Evolutionary conservation across 805 yeast species (phyloP), one percentile per base, ranked within the genome.

Genomic region (Torulaspora indica): DNA sequence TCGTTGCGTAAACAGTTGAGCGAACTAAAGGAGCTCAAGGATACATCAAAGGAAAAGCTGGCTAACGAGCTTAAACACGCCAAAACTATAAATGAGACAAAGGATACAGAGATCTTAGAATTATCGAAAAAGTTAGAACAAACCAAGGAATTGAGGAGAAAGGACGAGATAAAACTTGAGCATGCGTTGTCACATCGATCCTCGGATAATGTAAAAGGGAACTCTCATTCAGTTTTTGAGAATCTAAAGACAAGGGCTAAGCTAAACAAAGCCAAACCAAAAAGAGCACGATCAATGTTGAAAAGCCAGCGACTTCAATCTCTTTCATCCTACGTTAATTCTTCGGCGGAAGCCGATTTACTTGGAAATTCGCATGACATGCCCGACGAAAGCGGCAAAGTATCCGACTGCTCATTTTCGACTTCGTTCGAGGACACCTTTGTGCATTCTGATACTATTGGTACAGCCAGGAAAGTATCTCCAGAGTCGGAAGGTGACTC

Each of bases 1-100:
- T 79, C 46, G 79, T 77, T 59, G 77, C 77, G 42, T 69, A 78
- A 71, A 72, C 80, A 42, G 67, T 75, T 49, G 80, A 77, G 57
- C 67, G 79, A 29, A 67, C 75, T 17, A 54, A 85, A 61, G 91
- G 90, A 9, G 76, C 91, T 5, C 82, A 82, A 47, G 89, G 88
- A 22, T 68, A 82, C 56, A 73, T 85, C 36, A 72, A 81, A 34
- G 73, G 57, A 53, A 8, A 57, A 75, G 39, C 64, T 90, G 29
- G 70, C 77, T 22, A 72, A 72, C 44, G 86, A 86, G 48, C 60
- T 85, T 18, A 71, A 73, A 35, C 89, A 86, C 54, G 81, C 79
- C 47, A 82, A 77, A 46, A 68, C 73, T 14, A 72, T 84, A 17
- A 60, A 87, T 37, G 64, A 71, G 15, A 70, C 79, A 25, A 79